phyloP scores from a whole-genome alignment of 225 moss, liverwort and hornwort genomes.

The Lunularia cruciata region DNA sequence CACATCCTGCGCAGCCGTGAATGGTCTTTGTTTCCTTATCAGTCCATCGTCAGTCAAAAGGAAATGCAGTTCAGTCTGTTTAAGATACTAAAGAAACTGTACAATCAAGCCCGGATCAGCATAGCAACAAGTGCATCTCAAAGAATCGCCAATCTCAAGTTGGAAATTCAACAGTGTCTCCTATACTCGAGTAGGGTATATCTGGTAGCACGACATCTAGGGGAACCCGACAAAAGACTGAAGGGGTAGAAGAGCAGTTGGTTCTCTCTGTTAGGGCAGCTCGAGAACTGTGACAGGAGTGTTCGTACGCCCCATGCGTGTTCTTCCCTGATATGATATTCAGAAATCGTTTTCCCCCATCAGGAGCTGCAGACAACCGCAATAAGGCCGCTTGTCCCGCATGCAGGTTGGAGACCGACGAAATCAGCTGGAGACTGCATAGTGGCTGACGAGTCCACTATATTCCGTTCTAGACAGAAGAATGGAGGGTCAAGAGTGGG shows the following conservation, averaged over 20 bases:
- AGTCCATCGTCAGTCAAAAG: too few species aligned
- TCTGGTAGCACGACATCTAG: too few species aligned
- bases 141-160: too few species aligned
- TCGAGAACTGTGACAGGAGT: background rate
- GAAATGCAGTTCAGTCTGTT: too few species aligned
- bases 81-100: too few species aligned
- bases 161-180: too few species aligned
- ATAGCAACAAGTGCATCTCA: too few species aligned
- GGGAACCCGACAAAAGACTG: background rate
- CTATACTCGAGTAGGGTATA: too few species aligned
- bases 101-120: too few species aligned
- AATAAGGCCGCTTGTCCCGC: constrained; percentile 7
- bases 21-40: too few species aligned
- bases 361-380: background rate
- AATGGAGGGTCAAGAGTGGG: background rate
- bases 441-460: background rate
- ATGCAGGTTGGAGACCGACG: background rate
- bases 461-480: background rate
- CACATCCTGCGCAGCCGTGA: too few species aligned
- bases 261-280: background rate
- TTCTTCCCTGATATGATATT: background rate
- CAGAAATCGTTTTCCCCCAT: background rate
- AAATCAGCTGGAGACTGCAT: background rate
- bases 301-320: background rate
- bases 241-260: too few species aligned